Percentiles rank a stretch among this genome's conserved stretches.
Conservation (phyloP, 257 asterid species). For the Anisodus acutangulus region DNA sequence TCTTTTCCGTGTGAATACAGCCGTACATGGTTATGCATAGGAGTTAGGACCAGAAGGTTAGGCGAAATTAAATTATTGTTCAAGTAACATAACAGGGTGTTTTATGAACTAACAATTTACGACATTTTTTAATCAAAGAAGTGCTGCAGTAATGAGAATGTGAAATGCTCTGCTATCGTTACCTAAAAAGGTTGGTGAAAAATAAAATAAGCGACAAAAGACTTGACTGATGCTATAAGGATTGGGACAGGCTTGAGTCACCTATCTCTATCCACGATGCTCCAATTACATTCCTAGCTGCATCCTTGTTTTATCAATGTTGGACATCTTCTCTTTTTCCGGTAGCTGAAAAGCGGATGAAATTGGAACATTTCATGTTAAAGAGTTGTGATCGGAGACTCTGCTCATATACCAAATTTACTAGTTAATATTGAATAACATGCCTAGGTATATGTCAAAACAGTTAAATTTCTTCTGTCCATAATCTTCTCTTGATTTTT, state of each 20-base stretch:
- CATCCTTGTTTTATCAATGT: slow-evolving; percentile 13
- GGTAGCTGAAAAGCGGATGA: neutral
- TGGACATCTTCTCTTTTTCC: neutral
- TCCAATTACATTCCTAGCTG: neutral
- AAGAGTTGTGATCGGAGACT: slow-evolving; percentile 18
- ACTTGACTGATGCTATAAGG: neutral
- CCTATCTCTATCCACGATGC: neutral
- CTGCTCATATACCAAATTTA: slow-evolving; percentile 2
- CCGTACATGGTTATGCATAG: neutral
- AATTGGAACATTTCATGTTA: neutral
- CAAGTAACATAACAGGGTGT: slow-evolving; percentile 1
- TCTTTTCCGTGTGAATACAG: neutral
- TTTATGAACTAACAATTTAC: neutral
- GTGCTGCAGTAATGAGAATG: neutral
- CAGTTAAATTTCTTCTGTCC: neutral
- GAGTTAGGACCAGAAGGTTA: neutral
- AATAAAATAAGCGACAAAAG: neutral
- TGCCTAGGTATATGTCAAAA: neutral
- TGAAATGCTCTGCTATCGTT: neutral
- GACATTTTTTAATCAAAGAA: slow-evolving; percentile 7
- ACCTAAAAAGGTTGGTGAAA: neutral
- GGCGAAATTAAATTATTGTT: neutral
- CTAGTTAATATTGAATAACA: slow-evolving; percentile 1
- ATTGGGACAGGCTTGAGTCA: slow-evolving; percentile 23
- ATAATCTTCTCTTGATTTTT: slow-evolving; percentile 16